phyloP scores from a whole-genome alignment of 2,329 filamentous ascomycete genomes.

The Pyrenophora graminea region DNA sequence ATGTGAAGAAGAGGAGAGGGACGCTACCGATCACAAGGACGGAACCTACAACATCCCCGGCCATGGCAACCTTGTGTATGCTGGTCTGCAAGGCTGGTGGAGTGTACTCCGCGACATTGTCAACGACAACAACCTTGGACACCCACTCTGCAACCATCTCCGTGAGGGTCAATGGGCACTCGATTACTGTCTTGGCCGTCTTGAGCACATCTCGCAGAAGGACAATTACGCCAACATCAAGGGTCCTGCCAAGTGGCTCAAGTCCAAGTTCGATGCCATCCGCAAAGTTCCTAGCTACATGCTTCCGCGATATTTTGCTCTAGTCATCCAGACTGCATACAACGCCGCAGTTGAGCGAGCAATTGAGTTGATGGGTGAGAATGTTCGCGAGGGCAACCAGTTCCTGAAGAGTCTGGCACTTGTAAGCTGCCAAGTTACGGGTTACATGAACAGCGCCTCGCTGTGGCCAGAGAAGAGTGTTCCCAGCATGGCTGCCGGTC shows the following conservation, averaged over 20 bases:
- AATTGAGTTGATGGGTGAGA: conserved; percentile 76
- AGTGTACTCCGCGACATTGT: conserved; percentile 85
- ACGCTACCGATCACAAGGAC: conserved; percentile 76
- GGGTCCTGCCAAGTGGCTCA: conserved; percentile 75
- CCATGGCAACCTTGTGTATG: conserved; percentile 85
- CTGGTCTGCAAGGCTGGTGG: conserved; percentile 98
- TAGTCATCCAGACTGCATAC: conserved; percentile 87
- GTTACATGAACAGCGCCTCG: conserved; percentile 86
- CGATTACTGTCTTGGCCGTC: conserved; percentile 79
- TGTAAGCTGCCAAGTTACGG: conserved; percentile 90
- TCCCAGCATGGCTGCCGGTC: conserved; percentile 84
- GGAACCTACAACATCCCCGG: conserved; percentile 89
- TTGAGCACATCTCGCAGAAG: conserved; percentile 72
- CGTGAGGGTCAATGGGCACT: conserved; percentile 90
- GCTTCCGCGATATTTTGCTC: conserved; percentile 87
- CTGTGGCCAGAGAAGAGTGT: conserved; percentile 84
- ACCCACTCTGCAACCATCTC: conserved; percentile 90
- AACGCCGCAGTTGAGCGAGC: conserved; percentile 78
- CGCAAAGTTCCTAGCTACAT: conserved; percentile 85
- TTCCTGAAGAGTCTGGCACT: conserved; percentile 88
- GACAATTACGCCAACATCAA: conserved; percentile 65
- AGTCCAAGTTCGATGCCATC: conserved; percentile 82
- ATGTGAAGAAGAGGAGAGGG: conserved; percentile 85
- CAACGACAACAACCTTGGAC: conserved; percentile 84
- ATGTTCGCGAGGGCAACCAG: conserved; percentile 78